phyloP scores from a whole-genome alignment of 192 early-diverging fungal species.

The Ambispora gerdemannii region DNA sequence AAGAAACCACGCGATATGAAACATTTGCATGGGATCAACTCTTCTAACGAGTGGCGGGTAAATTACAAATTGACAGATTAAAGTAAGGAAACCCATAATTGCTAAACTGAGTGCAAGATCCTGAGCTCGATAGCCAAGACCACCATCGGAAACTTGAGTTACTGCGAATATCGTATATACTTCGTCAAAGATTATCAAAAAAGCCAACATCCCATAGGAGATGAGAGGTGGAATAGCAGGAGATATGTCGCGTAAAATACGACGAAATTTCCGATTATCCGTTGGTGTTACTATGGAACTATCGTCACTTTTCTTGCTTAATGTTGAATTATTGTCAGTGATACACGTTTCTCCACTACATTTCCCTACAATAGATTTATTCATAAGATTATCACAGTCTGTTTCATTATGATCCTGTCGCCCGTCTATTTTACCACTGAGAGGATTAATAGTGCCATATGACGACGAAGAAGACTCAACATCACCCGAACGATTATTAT shows the following conservation, averaged over 20 bases:
- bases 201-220: conserved; percentile 37
- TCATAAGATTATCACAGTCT: neutral
- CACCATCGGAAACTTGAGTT: conserved; percentile 39
- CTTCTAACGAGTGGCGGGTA: conserved; percentile 41
- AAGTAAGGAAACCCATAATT: conserved; percentile 42
- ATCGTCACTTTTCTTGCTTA: neutral
- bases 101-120: no score
- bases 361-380: neutral
- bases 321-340: neutral
- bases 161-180: conserved; percentile 46
- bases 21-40: conserved; percentile 38
- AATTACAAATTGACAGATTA: conserved; percentile 44
- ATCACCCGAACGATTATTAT: neutral
- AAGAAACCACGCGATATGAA: conserved; percentile 33
- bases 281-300: conserved; percentile 15
- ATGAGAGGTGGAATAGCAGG: conserved; percentile 31
- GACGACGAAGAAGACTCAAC: no score
- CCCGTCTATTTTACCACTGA: no score
- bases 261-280: conserved; percentile 28
- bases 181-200: conserved; percentile 53
- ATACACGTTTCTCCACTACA: neutral
- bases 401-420: neutral
- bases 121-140: conserved; percentile 41
- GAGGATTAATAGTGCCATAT: no score
- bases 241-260: conserved; percentile 19